Conservation (phyloP, 108 stramenopile genomes). For the Pseudonitzschia delicatissima region DNA sequence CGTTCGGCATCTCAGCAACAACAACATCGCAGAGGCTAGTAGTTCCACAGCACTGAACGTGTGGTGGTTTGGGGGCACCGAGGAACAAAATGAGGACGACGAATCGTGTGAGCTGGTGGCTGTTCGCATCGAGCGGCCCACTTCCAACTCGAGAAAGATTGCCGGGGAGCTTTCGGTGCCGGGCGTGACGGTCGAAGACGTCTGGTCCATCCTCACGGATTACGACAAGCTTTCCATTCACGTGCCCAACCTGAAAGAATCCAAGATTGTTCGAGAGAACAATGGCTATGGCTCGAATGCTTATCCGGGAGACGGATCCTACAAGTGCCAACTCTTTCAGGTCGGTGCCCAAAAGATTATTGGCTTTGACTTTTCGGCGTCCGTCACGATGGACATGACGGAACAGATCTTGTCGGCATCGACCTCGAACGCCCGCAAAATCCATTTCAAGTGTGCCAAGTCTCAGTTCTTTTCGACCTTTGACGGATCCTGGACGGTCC, state of each 20-base stretch:
- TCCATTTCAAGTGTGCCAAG: slow-evolving; percentile 82
- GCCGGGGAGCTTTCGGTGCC: slow-evolving; percentile 72
- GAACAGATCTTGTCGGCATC: slow-evolving; percentile 44
- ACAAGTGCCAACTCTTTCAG: slow-evolving; percentile 74
- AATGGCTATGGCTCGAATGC: background rate
- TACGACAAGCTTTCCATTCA: slow-evolving; percentile 81
- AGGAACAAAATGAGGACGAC: slow-evolving; percentile 31
- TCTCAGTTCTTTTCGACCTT: slow-evolving; percentile 86
- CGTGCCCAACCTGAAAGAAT: slow-evolving; percentile 89
- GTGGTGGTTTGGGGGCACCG: slow-evolving; percentile 59
- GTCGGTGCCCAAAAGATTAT: slow-evolving; percentile 91
- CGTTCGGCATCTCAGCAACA: background rate
- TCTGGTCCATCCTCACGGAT: slow-evolving; percentile 89
- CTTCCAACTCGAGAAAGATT: slow-evolving; percentile 81
- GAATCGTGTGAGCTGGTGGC: slow-evolving; percentile 56
- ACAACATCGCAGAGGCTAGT: background rate
- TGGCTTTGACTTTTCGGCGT: slow-evolving; percentile 90
- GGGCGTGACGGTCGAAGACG: slow-evolving; percentile 46
- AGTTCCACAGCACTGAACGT: slow-evolving; percentile 33
- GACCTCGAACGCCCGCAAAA: slow-evolving; percentile 24
- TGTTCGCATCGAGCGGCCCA: slow-evolving; percentile 84
- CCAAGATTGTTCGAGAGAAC: slow-evolving; percentile 29
- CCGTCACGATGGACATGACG: slow-evolving; percentile 89
- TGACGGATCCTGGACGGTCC: slow-evolving; percentile 75
- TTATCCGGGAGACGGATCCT: slow-evolving; percentile 48